Percentiles rank a stretch among this genome's conserved stretches.
These are phyloP conservation scores for Tolypocladium nubicola DNA, from an alignment of 2,329 filamentous ascomycete genomes.

Conservation along the genomic window DNA sequence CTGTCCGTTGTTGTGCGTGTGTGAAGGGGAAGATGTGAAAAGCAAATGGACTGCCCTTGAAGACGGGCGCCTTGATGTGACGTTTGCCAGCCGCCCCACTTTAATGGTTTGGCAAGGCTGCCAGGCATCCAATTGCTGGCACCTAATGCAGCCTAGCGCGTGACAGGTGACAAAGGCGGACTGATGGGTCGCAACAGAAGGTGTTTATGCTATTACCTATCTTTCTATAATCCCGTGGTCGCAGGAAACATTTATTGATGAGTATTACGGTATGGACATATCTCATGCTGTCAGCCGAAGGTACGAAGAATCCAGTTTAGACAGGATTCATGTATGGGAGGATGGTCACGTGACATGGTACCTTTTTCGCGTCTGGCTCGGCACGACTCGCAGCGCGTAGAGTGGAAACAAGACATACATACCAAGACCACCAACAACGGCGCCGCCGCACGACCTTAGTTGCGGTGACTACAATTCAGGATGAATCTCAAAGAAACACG, in stretches of 20 bases:
- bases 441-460: not conserved
- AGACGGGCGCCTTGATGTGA: not conserved
- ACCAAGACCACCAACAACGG: not conserved
- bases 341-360: conserved; percentile 1
- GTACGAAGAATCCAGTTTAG: too few species aligned
- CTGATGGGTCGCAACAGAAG: not conserved
- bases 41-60: not conserved
- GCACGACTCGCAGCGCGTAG: not conserved
- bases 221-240: not conserved
- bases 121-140: not conserved
- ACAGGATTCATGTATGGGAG: not conserved
- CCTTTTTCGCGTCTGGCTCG: not conserved
- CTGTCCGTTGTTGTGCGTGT: not conserved
- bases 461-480: not conserved
- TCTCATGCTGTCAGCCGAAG: too few species aligned
- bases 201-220: not conserved
- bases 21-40: not conserved
- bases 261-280: too few species aligned
- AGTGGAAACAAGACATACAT: not conserved
- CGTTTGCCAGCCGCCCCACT: not conserved
- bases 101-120: not conserved
- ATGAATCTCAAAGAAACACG: not conserved
- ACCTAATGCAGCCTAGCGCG: not conserved
- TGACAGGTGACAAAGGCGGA: not conserved
- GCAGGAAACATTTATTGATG: too few species aligned